Percentiles rank a stretch among this genome's conserved stretches.
Conservation (phyloP, 2,329 filamentous ascomycete genomes). For the Drechslerella coelobrocha region DNA sequence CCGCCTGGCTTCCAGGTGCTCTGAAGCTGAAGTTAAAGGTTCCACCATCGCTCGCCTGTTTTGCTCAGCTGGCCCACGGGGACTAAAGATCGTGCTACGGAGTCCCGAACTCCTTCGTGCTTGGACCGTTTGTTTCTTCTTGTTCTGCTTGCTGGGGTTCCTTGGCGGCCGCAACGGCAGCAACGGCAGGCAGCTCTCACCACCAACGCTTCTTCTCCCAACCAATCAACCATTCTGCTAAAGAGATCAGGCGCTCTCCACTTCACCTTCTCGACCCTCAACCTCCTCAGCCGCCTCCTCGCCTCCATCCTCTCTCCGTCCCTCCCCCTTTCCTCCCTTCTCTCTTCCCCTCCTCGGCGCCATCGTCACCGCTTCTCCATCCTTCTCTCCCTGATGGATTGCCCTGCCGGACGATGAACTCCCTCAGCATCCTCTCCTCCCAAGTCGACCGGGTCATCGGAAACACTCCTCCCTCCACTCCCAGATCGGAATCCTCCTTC, state of each 20-base stretch:
- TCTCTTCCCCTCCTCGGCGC: neutral
- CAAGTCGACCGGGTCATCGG: constrained; percentile 69
- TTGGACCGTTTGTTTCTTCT: too few relatives aligned
- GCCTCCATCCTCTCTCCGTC: constrained; percentile 7
- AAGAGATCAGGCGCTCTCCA: neutral
- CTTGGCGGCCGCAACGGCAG: neutral
- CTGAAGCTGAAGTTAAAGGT: too few relatives aligned
- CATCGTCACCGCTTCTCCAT: constrained; percentile 10
- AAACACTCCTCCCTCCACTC: constrained; percentile 63
- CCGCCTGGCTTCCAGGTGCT: neutral
- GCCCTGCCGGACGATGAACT: constrained; percentile 80
- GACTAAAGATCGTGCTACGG: too few relatives aligned
- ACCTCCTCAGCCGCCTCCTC: neutral
- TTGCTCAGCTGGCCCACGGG: too few relatives aligned
- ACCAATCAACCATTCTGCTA: constrained; percentile 1
- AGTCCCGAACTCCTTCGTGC: too few relatives aligned
- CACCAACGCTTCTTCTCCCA: neutral
- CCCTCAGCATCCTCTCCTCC: constrained; percentile 89
- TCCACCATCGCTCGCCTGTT: too few relatives aligned
- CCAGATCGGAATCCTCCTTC: constrained; percentile 58
- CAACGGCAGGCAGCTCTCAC: neutral
- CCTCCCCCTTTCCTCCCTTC: neutral
- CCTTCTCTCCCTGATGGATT: constrained; percentile 60
- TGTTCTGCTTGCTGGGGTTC: too few relatives aligned
- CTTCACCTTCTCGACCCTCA: neutral